Percentiles rank a stretch among this genome's conserved stretches.
Conservation (phyloP, 1,139 yeast species). For the Blastobotrys elegans region DNA sequence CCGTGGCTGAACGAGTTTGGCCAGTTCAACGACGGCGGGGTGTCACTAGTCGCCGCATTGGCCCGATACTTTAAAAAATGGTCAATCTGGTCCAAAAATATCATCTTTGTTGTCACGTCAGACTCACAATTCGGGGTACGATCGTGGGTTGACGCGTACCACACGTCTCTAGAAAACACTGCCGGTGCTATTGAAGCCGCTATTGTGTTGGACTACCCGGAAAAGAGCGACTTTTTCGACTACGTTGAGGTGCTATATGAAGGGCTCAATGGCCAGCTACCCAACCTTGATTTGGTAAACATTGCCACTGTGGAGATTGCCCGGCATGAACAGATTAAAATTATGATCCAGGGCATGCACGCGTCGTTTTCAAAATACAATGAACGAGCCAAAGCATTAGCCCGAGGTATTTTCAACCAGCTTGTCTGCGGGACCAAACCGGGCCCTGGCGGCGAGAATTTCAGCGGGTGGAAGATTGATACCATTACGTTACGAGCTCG, state of each 20-base stretch:
- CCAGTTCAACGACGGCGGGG: constrained; percentile 68
- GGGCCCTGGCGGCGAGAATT: constrained; percentile 75
- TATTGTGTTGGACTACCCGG: constrained; percentile 71
- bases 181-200: constrained; percentile 98
- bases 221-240: constrained; percentile 57
- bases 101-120: constrained; percentile 77
- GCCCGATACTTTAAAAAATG: constrained; percentile 76
- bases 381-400: constrained; percentile 55
- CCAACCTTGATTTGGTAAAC: constrained; percentile 85
- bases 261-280: constrained; percentile 92
- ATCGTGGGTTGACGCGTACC: constrained; percentile 93
- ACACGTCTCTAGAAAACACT: constrained; percentile 74
- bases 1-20: constrained; percentile 73
- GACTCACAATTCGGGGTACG: constrained; percentile 67
- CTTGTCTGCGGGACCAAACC: constrained; percentile 61
- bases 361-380: constrained; percentile 33
- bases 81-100: constrained; percentile 95
- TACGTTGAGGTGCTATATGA: constrained; percentile 72
- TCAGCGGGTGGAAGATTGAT: constrained; percentile 96
- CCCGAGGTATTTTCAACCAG: constrained; percentile 61
- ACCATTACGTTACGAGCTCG: constrained; percentile 74
- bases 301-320: constrained; percentile 61
- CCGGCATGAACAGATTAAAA: constrained; percentile 67
- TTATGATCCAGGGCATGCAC: constrained; percentile 56
- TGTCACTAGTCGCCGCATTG: constrained; percentile 65